phyloP scores from a whole-genome alignment of 164 flowering plant species.

The grape (Vitis vinifera) region DNA sequence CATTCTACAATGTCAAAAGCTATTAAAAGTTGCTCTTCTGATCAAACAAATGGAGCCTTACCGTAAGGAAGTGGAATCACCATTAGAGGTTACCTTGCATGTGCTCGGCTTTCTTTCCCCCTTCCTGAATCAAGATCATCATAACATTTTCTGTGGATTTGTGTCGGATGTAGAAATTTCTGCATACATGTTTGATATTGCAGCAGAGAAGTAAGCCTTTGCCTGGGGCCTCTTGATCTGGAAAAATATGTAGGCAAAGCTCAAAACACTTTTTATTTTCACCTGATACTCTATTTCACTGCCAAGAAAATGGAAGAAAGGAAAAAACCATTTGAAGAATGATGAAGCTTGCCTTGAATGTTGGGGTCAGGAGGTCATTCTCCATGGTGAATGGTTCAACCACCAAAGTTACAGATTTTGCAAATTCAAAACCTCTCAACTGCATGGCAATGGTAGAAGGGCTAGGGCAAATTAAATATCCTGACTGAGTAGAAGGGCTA shows the following conservation, averaged over 20 bases:
- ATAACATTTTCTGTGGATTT: constrained; percentile 13
- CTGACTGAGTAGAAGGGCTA: too few relatives aligned
- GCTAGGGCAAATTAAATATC: too few relatives aligned
- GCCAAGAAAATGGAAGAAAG: not conserved
- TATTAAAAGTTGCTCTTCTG: too few relatives aligned
- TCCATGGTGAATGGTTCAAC: constrained; percentile 83
- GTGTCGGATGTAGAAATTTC: constrained; percentile 57
- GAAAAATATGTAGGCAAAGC: not conserved
- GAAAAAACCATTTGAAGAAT: too few relatives aligned
- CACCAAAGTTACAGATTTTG: constrained; percentile 78
- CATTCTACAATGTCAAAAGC: too few relatives aligned
- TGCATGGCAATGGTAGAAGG: constrained; percentile 23
- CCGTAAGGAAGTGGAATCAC: too few relatives aligned
- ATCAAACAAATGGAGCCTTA: too few relatives aligned
- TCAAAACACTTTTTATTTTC: too few relatives aligned
- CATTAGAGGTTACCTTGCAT: too few relatives aligned
- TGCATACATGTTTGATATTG: constrained; percentile 73
- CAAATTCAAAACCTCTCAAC: constrained; percentile 97
- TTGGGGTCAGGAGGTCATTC: constrained; percentile 90
- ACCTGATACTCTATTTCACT: not conserved
- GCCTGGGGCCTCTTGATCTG: constrained; percentile 97
- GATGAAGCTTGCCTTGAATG: constrained; percentile 59
- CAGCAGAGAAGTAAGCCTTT: constrained; percentile 74
- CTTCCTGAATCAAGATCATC: not conserved
- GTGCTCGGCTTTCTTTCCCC: too few relatives aligned